Conservation (phyloP, 352 stramenopile species). For the Phytophthora syringae region DNA sequence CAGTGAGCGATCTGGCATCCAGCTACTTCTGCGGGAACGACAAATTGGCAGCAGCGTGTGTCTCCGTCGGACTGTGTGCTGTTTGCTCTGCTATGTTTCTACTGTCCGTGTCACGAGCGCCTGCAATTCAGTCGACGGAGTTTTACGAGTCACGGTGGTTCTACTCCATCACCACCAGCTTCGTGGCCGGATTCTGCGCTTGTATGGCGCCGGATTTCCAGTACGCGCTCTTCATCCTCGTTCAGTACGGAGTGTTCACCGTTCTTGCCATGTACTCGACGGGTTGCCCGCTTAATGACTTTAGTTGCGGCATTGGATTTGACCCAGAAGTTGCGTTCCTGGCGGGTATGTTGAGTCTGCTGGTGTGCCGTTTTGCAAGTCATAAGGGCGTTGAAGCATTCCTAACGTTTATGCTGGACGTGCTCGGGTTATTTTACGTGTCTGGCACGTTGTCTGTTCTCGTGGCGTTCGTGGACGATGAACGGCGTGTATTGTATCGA, state of each 20-base stretch:
- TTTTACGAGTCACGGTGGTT: conserved; percentile 56
- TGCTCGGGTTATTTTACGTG: conserved; percentile 62
- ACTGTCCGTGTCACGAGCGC: conserved; percentile 32
- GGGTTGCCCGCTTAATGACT: conserved; percentile 57
- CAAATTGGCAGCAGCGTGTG: conserved; percentile 43
- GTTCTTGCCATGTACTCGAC: conserved; percentile 57
- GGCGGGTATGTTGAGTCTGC: conserved; percentile 36
- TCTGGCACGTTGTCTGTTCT: conserved; percentile 54
- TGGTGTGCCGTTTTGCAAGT: conserved; percentile 49
- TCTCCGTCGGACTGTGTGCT: conserved; percentile 35
- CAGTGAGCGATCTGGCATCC: conserved; percentile 33
- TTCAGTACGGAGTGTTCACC: conserved; percentile 51
- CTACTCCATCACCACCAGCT: conserved; percentile 39
- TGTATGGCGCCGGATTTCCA: conserved; percentile 54
- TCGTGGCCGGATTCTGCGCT: conserved; percentile 47
- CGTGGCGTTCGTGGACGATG: conserved; percentile 62
- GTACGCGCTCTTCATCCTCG: conserved; percentile 47
- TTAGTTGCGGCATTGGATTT: conserved; percentile 41
- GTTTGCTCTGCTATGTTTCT: conserved; percentile 42
- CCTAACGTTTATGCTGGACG: conserved; percentile 56
- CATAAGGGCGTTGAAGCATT: conserved; percentile 30
- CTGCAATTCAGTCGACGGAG: conserved; percentile 42
- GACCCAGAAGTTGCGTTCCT: conserved; percentile 46
- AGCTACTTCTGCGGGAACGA: conserved; percentile 35
- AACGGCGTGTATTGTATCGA: conserved; percentile 50